Percentiles rank a stretch among this genome's conserved stretches.
phyloP scores from a whole-genome alignment of 192 early-diverging fungal species.

The Lobulomyces angularis region DNA sequence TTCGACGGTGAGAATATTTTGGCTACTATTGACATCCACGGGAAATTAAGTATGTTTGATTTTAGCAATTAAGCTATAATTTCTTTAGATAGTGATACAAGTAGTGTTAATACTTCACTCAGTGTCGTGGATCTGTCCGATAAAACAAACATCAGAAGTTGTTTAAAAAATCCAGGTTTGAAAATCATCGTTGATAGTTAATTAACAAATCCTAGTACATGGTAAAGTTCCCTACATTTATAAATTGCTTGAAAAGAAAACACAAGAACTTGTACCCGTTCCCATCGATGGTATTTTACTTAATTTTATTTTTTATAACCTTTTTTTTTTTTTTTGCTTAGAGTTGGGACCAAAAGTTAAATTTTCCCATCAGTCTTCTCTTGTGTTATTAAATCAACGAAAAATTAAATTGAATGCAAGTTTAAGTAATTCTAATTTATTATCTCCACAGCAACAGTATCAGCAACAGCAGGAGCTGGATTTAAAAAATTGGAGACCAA shows the following conservation, averaged over 20 bases:
- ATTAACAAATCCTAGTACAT: too few relatives aligned
- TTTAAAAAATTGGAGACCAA: conserved; percentile 56
- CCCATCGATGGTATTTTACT: conserved; percentile 16
- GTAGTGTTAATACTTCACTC: too few relatives aligned
- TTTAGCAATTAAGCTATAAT: too few relatives aligned
- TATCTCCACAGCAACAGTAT: not conserved
- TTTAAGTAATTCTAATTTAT: conserved; percentile 5
- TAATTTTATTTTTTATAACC: not conserved
- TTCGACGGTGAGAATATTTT: too few relatives aligned
- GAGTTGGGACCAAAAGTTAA: conserved; percentile 20
- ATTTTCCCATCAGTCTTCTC: not conserved
- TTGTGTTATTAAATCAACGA: too few relatives aligned
- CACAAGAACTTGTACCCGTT: conserved; percentile 24
- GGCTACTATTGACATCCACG: too few relatives aligned
- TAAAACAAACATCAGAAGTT: too few relatives aligned
- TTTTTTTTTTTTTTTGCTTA: not conserved
- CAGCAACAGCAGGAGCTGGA: conserved; percentile 12
- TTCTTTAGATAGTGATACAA: too few relatives aligned
- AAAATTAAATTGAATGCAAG: conserved; percentile 16
- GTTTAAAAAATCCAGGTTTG: too few relatives aligned
- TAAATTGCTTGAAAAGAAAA: conserved; percentile 26
- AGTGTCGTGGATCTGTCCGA: too few relatives aligned
- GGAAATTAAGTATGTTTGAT: too few relatives aligned
- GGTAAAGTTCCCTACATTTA: conserved; percentile 17
- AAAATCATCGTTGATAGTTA: too few relatives aligned